Base-by-base conservation (phyloP, 768 basidiomycete species). In the Tylopilus sp. region DNA sequence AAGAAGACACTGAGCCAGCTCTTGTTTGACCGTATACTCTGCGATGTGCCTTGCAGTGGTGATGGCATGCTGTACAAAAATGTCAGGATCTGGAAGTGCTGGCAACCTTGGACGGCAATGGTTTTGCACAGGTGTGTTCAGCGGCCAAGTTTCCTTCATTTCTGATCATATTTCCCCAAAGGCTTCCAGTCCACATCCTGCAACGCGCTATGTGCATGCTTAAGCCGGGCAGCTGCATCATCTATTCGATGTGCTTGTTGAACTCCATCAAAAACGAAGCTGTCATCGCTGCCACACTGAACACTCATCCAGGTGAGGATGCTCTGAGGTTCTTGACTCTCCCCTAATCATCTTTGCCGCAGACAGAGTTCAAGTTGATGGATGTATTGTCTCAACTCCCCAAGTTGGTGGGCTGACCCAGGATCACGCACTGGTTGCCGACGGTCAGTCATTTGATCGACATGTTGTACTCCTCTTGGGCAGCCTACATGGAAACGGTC, bases 191-290 rank as follows among this genome's bases (percentile, higher is more conserved):
- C n/a, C n/a, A n/a, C n/a, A n/a, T n/a, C n/a, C n/a, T n/a, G n/a
- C n/a, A n/a, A n/a, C n/a, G n/a, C n/a, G n/a, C n/a, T n/a, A n/a
- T n/a, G n/a, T n/a, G n/a, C n/a, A n/a, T n/a, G n/a, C n/a, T n/a
- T n/a, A n/a, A n/a, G n/a, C n/a, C n/a, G n/a, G n/a, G n/a, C n/a
- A n/a, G n/a, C 9, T 84, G 89, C 31, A 87, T 98, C 56, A 95
- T 98, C 17, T 99, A 98, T 68, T 98, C 97, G 6, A 99, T 97
- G 1, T 98, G 97, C 64, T 98, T 95, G 0, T 76, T 98, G 59
- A 98, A 98, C 68, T 97, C 97, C 2, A 80, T 93, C 13, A 97
- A 99, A 72, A 98, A 99, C 66, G 97, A 99, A 69, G 92, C 97
- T 9, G 96, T 98, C 55, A 76, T 98, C 30, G 87, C 91, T 2